These are phyloP conservation scores for Isoetes taiwanensis DNA, from an alignment of 75 land plant genomes.

Conservation along the genomic window DNA sequence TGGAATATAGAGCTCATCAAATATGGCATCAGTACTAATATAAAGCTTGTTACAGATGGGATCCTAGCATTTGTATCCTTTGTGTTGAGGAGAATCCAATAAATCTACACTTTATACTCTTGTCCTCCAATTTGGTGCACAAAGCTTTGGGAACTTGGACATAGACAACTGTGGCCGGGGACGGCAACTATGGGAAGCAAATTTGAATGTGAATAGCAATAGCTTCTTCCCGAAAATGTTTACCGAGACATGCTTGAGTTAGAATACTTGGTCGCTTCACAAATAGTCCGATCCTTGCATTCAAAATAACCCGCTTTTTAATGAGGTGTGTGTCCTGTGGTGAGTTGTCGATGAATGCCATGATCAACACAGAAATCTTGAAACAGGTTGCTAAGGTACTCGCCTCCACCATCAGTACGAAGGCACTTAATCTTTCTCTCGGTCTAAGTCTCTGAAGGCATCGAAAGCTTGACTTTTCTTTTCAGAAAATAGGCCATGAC, in stretches of 20 bases:
- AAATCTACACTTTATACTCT: too few species aligned
- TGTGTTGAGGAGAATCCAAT: too few species aligned
- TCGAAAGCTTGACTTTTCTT: not conserved
- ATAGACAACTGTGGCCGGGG: too few species aligned
- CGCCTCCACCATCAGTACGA: conserved; percentile 16
- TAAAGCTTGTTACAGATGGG: too few species aligned
- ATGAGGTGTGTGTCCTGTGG: too few species aligned
- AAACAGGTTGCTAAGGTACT: conserved; percentile 8
- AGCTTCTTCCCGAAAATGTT: conserved; percentile 10
- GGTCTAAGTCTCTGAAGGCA: not conserved
- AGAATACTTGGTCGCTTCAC: conserved; percentile 9
- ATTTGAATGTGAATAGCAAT: too few species aligned
- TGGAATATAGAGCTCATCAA: too few species aligned
- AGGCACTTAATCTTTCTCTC: conserved; percentile 1
- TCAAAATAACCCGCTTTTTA: not conserved
- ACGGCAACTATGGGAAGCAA: too few species aligned
- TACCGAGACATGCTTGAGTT: not conserved
- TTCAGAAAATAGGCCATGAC: not conserved
- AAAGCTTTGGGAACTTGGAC: too few species aligned
- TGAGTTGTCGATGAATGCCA: conserved; percentile 12
- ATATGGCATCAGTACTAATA: too few species aligned
- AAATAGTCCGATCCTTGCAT: conserved; percentile 18
- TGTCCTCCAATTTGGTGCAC: too few species aligned
- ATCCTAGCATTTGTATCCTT: too few species aligned
- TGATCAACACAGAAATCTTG: not conserved